Evolutionary conservation across 108 stramenopile species (phyloP), one percentile per base, ranked within the genome.

Genomic region (Cyclotella cryptica): DNA sequence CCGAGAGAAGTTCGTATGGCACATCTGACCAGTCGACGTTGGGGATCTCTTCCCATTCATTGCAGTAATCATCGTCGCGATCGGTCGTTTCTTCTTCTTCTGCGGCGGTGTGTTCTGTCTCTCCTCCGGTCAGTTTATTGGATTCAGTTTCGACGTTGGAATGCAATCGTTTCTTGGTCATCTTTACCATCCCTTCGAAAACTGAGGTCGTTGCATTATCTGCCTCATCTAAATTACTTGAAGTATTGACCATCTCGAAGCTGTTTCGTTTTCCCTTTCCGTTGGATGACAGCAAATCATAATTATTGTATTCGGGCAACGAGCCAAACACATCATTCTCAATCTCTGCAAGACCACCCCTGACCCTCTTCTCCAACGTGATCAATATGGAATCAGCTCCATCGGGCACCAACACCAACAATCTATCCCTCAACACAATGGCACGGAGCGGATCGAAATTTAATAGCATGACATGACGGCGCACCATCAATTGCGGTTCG

Each of bases 381-480:
- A 86, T 79, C 57, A 96, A 59, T n/a, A 94, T 76, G 10, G 88
- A 89, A 81, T 96, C 95, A 3, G 95, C 95, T 17, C 95, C 95
- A 66, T 92, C 90, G 0, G 93, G 95, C 0, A 96, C 95, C 29
- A 93, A 53, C 0, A 95, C 89, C 12, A 96, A 68, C 45, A 93
- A 41, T 66, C 95, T 80, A 71, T 96, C 93, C 14, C 92, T 71
- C 11, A 93, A 63, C 15, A 94, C 90, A 45, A 96, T 93, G 0
- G 95, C 88, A 41, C 95, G 85, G 7, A 96, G 77, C 0, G 95
- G 92, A 73, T 96, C 95, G 69, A 92, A 94, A 58, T 96, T 94
- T 17, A 96, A 70, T 4, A 96, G 77, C 82, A 96, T 91, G 47
- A 88, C 95, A 69, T 96, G 95, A 17, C 95, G 83, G 15, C 95